phyloP scores from a whole-genome alignment of 2,329 filamentous ascomycete species.

The Tricladium varicosporioides region DNA sequence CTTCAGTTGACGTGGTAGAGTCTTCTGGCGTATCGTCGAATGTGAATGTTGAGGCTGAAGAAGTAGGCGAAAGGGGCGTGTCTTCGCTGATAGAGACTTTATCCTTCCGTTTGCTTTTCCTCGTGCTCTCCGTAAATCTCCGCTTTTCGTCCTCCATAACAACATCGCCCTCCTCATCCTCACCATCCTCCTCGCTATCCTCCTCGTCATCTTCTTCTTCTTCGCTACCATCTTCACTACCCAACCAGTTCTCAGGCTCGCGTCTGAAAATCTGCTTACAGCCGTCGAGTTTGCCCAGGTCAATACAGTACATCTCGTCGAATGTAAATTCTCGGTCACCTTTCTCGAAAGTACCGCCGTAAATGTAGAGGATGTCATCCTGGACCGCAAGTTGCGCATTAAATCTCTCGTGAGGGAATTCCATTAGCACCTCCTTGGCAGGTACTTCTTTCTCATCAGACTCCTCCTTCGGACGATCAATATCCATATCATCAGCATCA shows the following conservation, averaged over 20 bases:
- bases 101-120: conserved; percentile 56
- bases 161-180: conserved; percentile 45
- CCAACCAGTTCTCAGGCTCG: conserved; percentile 82
- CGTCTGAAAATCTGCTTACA: conserved; percentile 88
- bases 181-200: conserved; percentile 46
- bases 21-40: conserved; percentile 51
- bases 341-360: conserved; percentile 93
- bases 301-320: conserved; percentile 89
- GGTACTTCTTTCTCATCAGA: conserved; percentile 55
- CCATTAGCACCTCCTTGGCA: conserved; percentile 65
- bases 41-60: conserved; percentile 45
- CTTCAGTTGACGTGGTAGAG: conserved; percentile 19
- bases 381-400: conserved; percentile 89
- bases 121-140: conserved; percentile 43
- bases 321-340: conserved; percentile 94
- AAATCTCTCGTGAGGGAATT: conserved; percentile 87
- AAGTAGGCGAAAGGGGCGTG: conserved; percentile 40
- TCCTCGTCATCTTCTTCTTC: conserved; percentile 53
- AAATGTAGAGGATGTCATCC: conserved; percentile 89
- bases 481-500: conserved; percentile 47
- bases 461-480: conserved; percentile 48
- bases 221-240: conserved; percentile 62
- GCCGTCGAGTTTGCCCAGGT: conserved; percentile 92
- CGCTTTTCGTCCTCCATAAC: conserved; percentile 33
- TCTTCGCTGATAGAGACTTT: conserved; percentile 42